These are phyloP conservation scores for Podaxis pistillaris DNA, from an alignment of 768 basidiomycete species.

Conservation along the genomic window DNA sequence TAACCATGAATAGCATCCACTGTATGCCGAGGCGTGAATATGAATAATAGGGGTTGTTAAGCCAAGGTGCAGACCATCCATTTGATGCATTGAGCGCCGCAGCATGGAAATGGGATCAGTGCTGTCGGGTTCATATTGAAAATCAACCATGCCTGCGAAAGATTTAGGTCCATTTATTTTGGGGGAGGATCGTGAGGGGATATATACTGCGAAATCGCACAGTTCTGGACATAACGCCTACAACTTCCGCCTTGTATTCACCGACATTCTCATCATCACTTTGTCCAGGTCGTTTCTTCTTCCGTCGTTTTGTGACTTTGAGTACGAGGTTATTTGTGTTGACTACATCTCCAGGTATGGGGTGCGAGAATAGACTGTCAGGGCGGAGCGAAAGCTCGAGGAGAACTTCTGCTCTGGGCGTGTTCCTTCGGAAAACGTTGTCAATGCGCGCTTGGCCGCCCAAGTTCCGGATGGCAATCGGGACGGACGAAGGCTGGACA, in stretches of 20 bases:
- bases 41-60: background rate
- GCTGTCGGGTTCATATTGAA: slow-evolving; percentile 78
- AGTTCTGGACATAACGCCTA: slow-evolving; percentile 79
- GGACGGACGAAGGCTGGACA: slow-evolving; percentile 59
- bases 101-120: slow-evolving; percentile 70
- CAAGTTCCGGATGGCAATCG: slow-evolving; percentile 59
- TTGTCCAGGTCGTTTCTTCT: slow-evolving; percentile 34
- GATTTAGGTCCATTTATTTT: slow-evolving; percentile 5
- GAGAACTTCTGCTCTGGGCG: slow-evolving; percentile 58
- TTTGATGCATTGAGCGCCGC: slow-evolving; percentile 67
- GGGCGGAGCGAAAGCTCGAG: slow-evolving; percentile 79
- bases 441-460: slow-evolving; percentile 74
- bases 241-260: slow-evolving; percentile 70
- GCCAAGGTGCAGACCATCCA: slow-evolving; percentile 67
- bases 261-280: slow-evolving; percentile 42
- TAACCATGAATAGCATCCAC: slow-evolving; percentile 77
- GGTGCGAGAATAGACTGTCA: slow-evolving; percentile 77
- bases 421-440: slow-evolving; percentile 69
- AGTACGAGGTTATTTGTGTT: slow-evolving; percentile 79
- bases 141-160: slow-evolving; percentile 85
- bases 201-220: slow-evolving; percentile 86
- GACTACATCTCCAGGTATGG: slow-evolving; percentile 78
- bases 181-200: background rate
- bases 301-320: slow-evolving; percentile 75
- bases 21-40: slow-evolving; percentile 28